Evolutionary conservation across 2,329 filamentous ascomycete genomes (phyloP), one percentile per base, ranked within the genome.

Genomic region (Verticillium nubilum): DNA sequence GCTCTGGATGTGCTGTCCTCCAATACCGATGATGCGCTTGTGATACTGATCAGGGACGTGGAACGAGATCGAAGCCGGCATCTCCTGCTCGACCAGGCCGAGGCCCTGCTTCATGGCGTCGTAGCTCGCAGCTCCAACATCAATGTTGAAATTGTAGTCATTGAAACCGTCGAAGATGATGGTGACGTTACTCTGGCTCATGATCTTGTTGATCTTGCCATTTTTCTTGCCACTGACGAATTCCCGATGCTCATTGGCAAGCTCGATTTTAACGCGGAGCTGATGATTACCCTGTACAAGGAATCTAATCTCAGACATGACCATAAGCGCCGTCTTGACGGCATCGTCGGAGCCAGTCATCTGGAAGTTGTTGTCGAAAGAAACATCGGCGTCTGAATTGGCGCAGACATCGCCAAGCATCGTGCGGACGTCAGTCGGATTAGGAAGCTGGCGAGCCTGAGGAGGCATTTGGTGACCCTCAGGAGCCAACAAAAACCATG

Each of bases 171-270:
- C 95, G 67, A 99, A 99, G 64, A 99, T 94, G 70, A 99, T 98
- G 76, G 99, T 95, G 13, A 99, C 95, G 68, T 96, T 97, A 82
- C 93, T 97, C 75, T 98, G 94, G 26, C 94, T 95, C 95, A 99
- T 99, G 70, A 99, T 99, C 82, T 99, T 99, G 82, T 99, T 99
- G 76, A 99, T 99, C 79, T 99, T 99, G 75, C 95, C 95, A 69
- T 99, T 99, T 81, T 99, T 99, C 82, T 99, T 99, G 67, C 95
- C 95, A 67, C 93, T 97, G 60, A 99, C 95, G 72, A 99, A 99
- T 71, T 99, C 95, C 76, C 99, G 99, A 80, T 99, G 95, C 78
- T 99, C 95, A 70, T 98, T 98, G 69, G 95, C 95, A 59, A 99
- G 88, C 79, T 99, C 95, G 63, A 99, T 96, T 80, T 98, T 98